Evolutionary conservation across 371 early-diverging fungal genomes (phyloP), one percentile per base, ranked within the genome.

Genomic region (Mucor mucedo): DNA sequence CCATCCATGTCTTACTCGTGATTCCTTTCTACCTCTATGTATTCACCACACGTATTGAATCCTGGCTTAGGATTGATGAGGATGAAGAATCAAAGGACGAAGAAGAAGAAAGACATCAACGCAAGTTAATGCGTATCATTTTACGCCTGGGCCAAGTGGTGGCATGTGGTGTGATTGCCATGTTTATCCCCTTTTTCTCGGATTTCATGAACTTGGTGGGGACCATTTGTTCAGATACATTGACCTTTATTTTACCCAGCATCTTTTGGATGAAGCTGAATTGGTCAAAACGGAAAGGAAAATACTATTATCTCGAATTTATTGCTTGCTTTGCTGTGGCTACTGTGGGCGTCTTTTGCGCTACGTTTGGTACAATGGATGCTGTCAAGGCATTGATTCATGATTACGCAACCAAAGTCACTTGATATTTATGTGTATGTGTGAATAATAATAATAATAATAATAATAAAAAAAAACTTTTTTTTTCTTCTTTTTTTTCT

Each of bases 161-260:
- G 14, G 62, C 86, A 54, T 84, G 84, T 27, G 80, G 84, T 2
- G 30, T 63, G 11, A 65, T 90, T 47, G 92, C 94, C 13, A 74
- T 93, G 68, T 76, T 86, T 57, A 77, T 94, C n/a, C 92, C 94
- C 0, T 90, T 84, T 71, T 93, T 95, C 68, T 84, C 88, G 35
- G 89, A 91, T 67, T 80, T 93, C 55, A 91, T 94, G 90, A 82
- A 87, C 8, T 71, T 95, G 47, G 65, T 95, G 28, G 94, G 95
- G 8, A 91, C 93, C 5, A 60, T 93, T n/a, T 83, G 89, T 14
- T 88, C 86, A 35, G 89, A 88, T 44, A 75, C 87, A 63, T 79
- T 93, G 47, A 87, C 92, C 10, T 94, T 94, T 72, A 86, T 95
- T 16, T 78, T 94, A 54, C 95, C 95, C 0, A 82, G 91, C 27